Conservation (phyloP, 2,329 filamentous ascomycete genomes). For the Hypoxylon rubiginosum region DNA sequence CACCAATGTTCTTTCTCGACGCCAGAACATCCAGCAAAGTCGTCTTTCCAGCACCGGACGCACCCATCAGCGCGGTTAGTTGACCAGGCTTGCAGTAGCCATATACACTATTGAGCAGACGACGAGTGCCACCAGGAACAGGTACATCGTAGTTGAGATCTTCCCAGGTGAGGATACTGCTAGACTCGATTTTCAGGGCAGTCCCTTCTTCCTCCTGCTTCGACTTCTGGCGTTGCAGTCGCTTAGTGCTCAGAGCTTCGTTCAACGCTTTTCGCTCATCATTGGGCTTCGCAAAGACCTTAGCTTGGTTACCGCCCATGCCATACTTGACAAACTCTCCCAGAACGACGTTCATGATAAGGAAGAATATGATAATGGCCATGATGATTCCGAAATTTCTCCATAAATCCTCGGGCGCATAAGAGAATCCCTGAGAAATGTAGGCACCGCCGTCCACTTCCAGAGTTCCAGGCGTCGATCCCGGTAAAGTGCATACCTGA, state of each 20-base stretch:
- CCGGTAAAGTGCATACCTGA: slow-evolving; percentile 85
- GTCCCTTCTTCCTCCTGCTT: slow-evolving; percentile 60
- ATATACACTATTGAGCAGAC: slow-evolving; percentile 67
- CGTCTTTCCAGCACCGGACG: slow-evolving; percentile 88
- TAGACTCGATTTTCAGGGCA: slow-evolving; percentile 70
- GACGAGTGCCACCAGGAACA: slow-evolving; percentile 67
- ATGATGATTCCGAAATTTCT: slow-evolving; percentile 87
- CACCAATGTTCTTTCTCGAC: slow-evolving; percentile 71
- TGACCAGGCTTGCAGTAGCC: slow-evolving; percentile 83
- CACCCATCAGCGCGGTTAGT: slow-evolving; percentile 84
- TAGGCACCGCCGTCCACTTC: slow-evolving; percentile 77
- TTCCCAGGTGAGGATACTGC: slow-evolving; percentile 86
- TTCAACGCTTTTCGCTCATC: slow-evolving; percentile 77
- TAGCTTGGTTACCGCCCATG: slow-evolving; percentile 84
- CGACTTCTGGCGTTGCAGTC: slow-evolving; percentile 65
- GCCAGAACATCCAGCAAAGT: slow-evolving; percentile 84
- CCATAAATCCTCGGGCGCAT: slow-evolving; percentile 78
- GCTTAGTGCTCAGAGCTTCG: slow-evolving; percentile 70
- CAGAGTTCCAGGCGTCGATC: slow-evolving; percentile 74
- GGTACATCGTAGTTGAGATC: slow-evolving; percentile 83
- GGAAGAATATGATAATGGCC: slow-evolving; percentile 80
- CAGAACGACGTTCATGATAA: slow-evolving; percentile 80
- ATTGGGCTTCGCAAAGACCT: slow-evolving; percentile 79
- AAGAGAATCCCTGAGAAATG: slow-evolving; percentile 76
- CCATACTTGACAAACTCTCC: slow-evolving; percentile 85